Evolutionary conservation across 2,329 filamentous ascomycete species (phyloP), one percentile per base, ranked within the genome.

Genomic region (Chaetomiaceae sp.): DNA sequence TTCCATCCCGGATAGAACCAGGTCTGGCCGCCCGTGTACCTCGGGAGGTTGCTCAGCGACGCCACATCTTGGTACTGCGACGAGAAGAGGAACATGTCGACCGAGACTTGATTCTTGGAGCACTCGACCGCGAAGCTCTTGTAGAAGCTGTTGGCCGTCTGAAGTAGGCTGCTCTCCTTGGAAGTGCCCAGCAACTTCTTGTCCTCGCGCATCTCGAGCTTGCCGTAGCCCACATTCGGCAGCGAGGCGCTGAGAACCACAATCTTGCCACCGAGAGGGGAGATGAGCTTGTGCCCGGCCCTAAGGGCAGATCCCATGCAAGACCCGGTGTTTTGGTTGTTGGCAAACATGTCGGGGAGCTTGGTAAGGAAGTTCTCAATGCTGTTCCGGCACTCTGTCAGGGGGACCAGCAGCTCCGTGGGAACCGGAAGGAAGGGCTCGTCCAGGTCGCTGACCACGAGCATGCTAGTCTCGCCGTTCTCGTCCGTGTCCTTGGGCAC

Each of bases 1-100:
- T 96, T 96, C 91, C 94, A 99, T 22, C 89, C 92, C 14, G 94
- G 94, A 68, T 99, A 99, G 76, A 96, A 97, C 78, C 92, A 97
- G 1, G 94, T 99, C 69, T 97, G 94, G 20, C 94, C 94, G 69
- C 92, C 94, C 22, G 94, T 97, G 69, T 97, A 99, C 63, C 94
- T 81, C 43, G 94, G 94, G 45, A 99, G 78, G 70, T 96, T 96
- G 77, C 91, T 96, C 50, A 99, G 78, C 29, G 91, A 96, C 5
- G 94, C 94, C 47, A 99, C 94, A 68, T 99, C 94, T 72, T 97
- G 94, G 70, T 99, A 96, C 68, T 94, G 89, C 15, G 90, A 91
- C 4, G 89, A 94, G 74, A 96, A 96, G 47, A 96, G 77, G 76
- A 96, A 96, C 91, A 96, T 96, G 69, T 96, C 91, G 62, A 99